Conservation (phyloP, 2,329 filamentous ascomycete species). For the Zasmidium cellare region DNA sequence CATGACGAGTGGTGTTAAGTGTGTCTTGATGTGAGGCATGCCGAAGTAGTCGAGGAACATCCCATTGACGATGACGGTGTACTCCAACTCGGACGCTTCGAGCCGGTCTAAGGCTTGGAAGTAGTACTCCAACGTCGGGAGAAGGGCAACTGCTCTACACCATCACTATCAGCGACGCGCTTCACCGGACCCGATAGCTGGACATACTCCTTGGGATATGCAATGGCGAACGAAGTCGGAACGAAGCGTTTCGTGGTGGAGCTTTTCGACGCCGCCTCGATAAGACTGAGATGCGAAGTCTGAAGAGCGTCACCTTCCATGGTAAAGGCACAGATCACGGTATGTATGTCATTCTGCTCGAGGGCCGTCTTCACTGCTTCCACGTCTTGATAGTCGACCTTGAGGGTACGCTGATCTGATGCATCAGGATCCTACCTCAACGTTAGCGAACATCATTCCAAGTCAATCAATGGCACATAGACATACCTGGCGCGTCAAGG, state of each 20-base stretch:
- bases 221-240: slow-evolving; percentile 11
- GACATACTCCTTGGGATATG: not conserved
- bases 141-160: too few species aligned
- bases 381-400: not conserved
- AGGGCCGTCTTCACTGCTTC: slow-evolving; percentile 3
- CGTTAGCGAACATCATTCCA: too few species aligned
- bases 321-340: slow-evolving; percentile 18
- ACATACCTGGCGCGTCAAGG: slow-evolving; percentile 17
- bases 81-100: slow-evolving; percentile 28
- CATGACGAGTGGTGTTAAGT: slow-evolving; percentile 25
- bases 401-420: too few species aligned
- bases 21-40: not conserved
- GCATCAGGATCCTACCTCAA: too few species aligned
- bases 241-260: slow-evolving; percentile 15
- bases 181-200: too few species aligned
- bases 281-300: slow-evolving; percentile 16
- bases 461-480: too few species aligned
- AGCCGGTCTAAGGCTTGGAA: slow-evolving; percentile 19
- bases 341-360: slow-evolving; percentile 14
- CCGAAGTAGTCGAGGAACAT: slow-evolving; percentile 35
- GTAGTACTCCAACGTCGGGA: slow-evolving; percentile 5
- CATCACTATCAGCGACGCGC: too few species aligned
- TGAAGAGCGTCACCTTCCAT: slow-evolving; percentile 3
- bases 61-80: slow-evolving; percentile 29
- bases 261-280: slow-evolving; percentile 14